A percentile compares a stretch with the other conserved stretches of the same genome.
phyloP scores from a whole-genome alignment of 441 rosid genomes.

The Isatis lusitanica region DNA sequence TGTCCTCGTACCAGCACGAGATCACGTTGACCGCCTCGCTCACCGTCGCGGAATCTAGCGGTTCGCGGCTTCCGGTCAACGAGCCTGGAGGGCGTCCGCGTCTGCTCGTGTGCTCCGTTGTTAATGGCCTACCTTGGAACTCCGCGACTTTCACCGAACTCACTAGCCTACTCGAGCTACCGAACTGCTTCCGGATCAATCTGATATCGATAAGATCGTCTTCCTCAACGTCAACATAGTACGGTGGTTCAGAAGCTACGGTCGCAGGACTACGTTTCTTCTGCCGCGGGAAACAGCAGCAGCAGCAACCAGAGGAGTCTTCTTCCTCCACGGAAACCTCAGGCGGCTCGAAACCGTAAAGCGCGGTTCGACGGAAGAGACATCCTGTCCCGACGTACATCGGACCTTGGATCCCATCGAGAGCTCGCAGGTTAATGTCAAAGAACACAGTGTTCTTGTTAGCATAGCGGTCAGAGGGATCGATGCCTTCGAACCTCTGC shows the following conservation, averaged over 20 bases:
- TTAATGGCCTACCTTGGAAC: constrained; percentile 60
- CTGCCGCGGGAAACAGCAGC: constrained; percentile 50
- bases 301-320: constrained; percentile 40
- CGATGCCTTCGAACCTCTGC: constrained; percentile 74
- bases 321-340: constrained; percentile 16
- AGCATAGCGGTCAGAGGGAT: constrained; percentile 75
- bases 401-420: constrained; percentile 81
- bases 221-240: constrained; percentile 38
- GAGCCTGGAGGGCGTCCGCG: constrained; percentile 63
- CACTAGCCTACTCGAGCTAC: constrained; percentile 58
- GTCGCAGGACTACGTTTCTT: constrained; percentile 37
- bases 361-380: constrained; percentile 69
- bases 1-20: constrained; percentile 81
- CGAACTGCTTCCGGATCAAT: constrained; percentile 61
- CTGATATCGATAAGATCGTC: constrained; percentile 34
- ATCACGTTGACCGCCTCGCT: constrained; percentile 67
- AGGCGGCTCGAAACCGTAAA: constrained; percentile 69
- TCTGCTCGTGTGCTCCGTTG: constrained; percentile 42
- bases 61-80: constrained; percentile 49
- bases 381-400: constrained; percentile 78
- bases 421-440: constrained; percentile 66
- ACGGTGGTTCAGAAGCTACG: constrained; percentile 43
- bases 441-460: constrained; percentile 76
- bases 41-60: constrained; percentile 48
- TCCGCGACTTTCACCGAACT: constrained; percentile 57